Percentiles rank a stretch among this genome's conserved stretches.
Evolutionary conservation across 176 grass and related monocot genomes (phyloP).

Genomic region (Sorghum bicolor): DNA sequence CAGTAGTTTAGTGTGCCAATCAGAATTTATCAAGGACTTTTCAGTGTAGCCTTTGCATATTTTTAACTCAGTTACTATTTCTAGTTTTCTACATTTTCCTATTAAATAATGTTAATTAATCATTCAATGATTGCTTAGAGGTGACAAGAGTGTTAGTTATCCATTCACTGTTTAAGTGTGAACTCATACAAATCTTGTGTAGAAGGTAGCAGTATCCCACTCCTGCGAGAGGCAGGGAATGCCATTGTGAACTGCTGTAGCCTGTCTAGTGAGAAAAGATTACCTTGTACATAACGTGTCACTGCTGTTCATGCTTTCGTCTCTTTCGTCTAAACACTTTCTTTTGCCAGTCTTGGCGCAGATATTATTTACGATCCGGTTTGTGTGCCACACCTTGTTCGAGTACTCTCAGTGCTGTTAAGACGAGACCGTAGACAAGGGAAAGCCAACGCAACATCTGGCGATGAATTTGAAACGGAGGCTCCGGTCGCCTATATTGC

Average conservation of each 20-base stretch:
- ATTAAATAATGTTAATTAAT: background rate
- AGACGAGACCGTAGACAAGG: background rate
- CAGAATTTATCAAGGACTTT: background rate
- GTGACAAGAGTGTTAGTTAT: background rate
- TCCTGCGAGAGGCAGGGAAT: background rate
- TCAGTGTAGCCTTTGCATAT: background rate
- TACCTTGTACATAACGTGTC: background rate
- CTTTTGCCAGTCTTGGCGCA: conserved; percentile 29
- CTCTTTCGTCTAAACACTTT: background rate
- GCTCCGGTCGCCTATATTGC: conserved; percentile 68
- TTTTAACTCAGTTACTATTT: background rate
- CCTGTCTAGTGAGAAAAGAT: background rate
- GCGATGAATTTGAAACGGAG: conserved; percentile 4
- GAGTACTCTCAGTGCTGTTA: conserved; percentile 52
- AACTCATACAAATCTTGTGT: background rate
- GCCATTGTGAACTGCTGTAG: background rate
- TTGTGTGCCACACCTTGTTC: conserved; percentile 63
- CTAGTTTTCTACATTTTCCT: background rate
- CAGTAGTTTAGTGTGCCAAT: background rate
- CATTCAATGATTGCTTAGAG: background rate
- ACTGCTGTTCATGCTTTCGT: background rate
- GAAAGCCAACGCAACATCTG: background rate
- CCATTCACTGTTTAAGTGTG: background rate
- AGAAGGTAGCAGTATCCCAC: background rate
- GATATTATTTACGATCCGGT: conserved; percentile 85